A percentile compares a stretch with the other conserved stretches of the same genome.
Conservation (phyloP, 2,329 filamentous ascomycete species). For the Sordariomycetes sp. region DNA sequence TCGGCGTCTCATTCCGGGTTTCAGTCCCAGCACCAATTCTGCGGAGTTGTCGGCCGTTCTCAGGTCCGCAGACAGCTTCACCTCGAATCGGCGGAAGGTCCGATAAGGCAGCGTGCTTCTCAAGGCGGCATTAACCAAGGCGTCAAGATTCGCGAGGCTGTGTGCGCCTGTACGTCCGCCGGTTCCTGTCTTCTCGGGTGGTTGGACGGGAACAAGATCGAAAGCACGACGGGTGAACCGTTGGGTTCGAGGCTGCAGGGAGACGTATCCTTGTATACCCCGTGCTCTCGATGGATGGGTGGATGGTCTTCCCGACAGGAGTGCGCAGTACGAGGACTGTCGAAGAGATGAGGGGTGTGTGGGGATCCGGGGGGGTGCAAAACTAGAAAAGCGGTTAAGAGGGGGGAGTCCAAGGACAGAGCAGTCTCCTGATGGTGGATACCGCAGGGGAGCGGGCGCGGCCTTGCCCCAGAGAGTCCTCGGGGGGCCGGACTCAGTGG, state of each 20-base stretch:
- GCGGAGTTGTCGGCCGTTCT: neutral
- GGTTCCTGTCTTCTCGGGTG: neutral
- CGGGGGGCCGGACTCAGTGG: neutral
- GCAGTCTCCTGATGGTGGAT: slow-evolving; percentile 5
- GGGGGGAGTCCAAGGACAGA: neutral
- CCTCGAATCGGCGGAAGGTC: neutral
- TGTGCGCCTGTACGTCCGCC: neutral
- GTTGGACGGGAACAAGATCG: slow-evolving; percentile 3
- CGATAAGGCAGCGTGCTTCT: neutral
- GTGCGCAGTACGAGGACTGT: neutral
- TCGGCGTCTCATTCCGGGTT: slow-evolving; percentile 2
- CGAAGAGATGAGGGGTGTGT: neutral
- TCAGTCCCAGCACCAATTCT: neutral
- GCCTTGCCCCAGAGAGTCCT: neutral
- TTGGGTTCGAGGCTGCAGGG: slow-evolving; percentile 23
- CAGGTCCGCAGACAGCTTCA: neutral
- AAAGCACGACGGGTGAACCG: slow-evolving; percentile 13
- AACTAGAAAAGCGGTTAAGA: neutral
- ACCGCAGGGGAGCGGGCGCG: neutral
- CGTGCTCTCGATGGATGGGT: neutral
- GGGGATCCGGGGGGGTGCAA: neutral
- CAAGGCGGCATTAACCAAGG: neutral
- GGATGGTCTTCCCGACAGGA: neutral
- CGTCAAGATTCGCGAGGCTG: neutral
- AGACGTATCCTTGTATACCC: slow-evolving; percentile 32